Percentiles rank a stretch among this genome's conserved stretches.
Evolutionary conservation across 2,329 filamentous ascomycete species (phyloP).

Genomic region (Fusarium nodosum): DNA sequence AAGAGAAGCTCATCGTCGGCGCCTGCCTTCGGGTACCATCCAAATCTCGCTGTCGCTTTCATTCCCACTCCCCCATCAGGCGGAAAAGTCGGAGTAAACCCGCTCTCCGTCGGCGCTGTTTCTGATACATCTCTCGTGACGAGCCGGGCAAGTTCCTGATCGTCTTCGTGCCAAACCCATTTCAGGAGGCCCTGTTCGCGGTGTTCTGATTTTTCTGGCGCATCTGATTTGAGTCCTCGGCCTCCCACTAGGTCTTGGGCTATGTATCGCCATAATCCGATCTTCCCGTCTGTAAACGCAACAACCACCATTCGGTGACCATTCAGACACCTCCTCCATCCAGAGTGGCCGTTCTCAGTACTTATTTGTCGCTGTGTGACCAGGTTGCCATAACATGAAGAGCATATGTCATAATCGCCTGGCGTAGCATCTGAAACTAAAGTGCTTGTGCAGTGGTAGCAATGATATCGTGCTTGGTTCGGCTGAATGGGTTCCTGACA

Average conservation of each 20-base stretch:
- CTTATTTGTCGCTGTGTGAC: conserved; percentile 75
- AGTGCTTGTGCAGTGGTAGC: conserved; percentile 75
- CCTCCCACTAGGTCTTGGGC: conserved; percentile 84
- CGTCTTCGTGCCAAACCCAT: conserved; percentile 66
- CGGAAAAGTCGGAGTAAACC: conserved; percentile 67
- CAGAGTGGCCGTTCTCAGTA: conserved; percentile 79
- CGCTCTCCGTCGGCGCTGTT: conserved; percentile 55
- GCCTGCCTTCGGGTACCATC: conserved; percentile 78
- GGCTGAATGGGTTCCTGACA: conserved; percentile 81
- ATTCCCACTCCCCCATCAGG: conserved; percentile 81
- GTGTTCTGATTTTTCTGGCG: conserved; percentile 57
- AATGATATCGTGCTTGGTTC: conserved; percentile 80
- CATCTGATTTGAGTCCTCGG: conserved; percentile 72
- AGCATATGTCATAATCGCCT: conserved; percentile 91
- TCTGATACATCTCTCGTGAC: conserved; percentile 66
- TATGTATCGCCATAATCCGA: conserved; percentile 76
- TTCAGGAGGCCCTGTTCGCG: conserved; percentile 57
- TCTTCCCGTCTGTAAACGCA: conserved; percentile 77
- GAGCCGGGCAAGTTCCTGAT: conserved; percentile 60
- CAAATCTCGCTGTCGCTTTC: conserved; percentile 76
- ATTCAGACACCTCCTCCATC: conserved; percentile 85
- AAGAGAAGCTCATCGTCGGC: conserved; percentile 84
- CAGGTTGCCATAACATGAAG: conserved; percentile 79
- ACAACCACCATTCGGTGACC: conserved; percentile 89
- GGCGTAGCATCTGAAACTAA: conserved; percentile 61